Evolutionary conservation across 352 stramenopile species (phyloP).

Genomic region (Pythium grandisporangium): DNA sequence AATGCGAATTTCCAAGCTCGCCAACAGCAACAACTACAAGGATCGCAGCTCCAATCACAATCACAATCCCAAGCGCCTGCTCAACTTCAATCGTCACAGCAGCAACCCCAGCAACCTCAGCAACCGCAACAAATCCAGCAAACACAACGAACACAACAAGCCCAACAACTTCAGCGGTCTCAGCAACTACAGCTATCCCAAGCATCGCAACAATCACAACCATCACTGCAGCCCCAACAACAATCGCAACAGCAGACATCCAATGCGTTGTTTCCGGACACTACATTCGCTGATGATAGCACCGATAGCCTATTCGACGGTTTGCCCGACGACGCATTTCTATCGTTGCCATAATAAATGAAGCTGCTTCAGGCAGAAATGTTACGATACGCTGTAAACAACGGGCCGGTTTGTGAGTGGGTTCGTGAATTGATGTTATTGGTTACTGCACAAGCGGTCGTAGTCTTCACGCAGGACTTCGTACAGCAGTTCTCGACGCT

Average conservation of each 20-base stretch:
- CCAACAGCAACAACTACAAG: constrained; percentile 8
- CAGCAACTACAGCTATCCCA: no score
- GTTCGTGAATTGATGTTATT: no score
- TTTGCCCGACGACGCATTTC: constrained; percentile 62
- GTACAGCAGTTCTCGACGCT: constrained; percentile 50
- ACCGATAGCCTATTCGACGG: constrained; percentile 68
- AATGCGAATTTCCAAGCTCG: not conserved
- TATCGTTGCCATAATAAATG: constrained; percentile 52
- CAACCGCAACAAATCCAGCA: not conserved
- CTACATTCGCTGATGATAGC: constrained; percentile 30
- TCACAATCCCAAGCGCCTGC: not conserved
- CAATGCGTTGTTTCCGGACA: constrained; percentile 10
- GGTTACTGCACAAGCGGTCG: no score
- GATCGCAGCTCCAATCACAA: constrained; percentile 16
- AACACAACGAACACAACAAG: constrained; percentile 12
- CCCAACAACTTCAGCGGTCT: constrained; percentile 12
- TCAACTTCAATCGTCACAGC: no score
- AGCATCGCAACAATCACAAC: no score
- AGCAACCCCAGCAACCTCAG: constrained; percentile 11
- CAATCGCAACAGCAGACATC: constrained; percentile 7
- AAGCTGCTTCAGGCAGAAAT: no score
- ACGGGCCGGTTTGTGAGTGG: no score
- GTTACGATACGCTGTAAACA: no score
- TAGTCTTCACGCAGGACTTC: constrained; percentile 39
- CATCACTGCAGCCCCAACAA: constrained; percentile 14